Conservation (phyloP, 2,329 filamentous ascomycete species). For the Aureobasidium sp. region DNA sequence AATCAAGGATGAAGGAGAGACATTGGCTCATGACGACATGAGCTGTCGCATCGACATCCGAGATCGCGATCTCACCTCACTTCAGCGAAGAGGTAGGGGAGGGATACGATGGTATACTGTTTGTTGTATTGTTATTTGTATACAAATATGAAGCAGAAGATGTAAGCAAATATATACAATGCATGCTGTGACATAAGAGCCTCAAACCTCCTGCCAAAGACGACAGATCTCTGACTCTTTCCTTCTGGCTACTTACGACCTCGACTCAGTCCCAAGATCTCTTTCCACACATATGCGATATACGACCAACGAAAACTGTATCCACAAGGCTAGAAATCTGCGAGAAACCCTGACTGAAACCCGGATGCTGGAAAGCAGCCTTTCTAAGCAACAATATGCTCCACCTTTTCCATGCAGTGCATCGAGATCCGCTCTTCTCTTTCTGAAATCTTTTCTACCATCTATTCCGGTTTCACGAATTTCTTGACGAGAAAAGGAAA, state of each 20-base stretch:
- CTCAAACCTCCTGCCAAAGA: not conserved
- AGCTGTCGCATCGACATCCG: not conserved
- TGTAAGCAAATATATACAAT: not conserved
- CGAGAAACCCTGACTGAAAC: not conserved
- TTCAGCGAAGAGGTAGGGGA: not conserved
- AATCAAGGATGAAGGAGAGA: not conserved
- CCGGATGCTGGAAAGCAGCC: slow-evolving; percentile 6
- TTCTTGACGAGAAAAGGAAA: not conserved
- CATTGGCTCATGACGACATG: not conserved
- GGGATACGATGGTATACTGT: not conserved
- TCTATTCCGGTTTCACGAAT: not conserved
- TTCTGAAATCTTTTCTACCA: not conserved
- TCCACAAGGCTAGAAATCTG: not conserved
- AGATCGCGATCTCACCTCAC: not conserved
- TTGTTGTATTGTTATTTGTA: not conserved
- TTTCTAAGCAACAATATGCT: not conserved
- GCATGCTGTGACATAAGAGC: not conserved
- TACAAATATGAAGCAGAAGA: slow-evolving; percentile 1
- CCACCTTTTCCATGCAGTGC: not conserved
- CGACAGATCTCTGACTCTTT: not conserved
- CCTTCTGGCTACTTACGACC: not conserved
- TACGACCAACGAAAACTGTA: not conserved
- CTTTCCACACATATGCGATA: not conserved
- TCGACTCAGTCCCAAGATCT: not conserved
- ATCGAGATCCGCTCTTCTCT: not conserved